These are phyloP conservation scores for Trichosphaerium sp. DNA, from an alignment of 78 protist genomes.

Conservation along the genomic window DNA sequence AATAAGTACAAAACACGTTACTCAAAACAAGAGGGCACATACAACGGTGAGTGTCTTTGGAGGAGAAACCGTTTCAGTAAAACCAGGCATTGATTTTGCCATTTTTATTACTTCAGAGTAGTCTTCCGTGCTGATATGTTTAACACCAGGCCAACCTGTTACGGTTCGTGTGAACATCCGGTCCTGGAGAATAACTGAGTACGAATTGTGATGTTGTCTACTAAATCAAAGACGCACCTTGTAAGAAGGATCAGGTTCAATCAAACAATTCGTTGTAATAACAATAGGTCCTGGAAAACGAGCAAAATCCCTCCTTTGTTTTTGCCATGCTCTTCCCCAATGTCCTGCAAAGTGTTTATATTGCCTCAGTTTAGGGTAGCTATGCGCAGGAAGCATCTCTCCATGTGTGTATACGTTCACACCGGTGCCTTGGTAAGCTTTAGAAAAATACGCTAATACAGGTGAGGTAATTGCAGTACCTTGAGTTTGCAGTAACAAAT, in stretches of 20 bases:
- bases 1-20: not conserved
- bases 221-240: not conserved
- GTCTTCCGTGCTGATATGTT: slow-evolving; percentile 3
- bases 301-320: slow-evolving; percentile 54
- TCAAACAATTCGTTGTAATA: slow-evolving; percentile 79
- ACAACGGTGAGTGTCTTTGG: slow-evolving; percentile 10
- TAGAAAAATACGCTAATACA: too few relatives aligned
- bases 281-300: slow-evolving; percentile 69
- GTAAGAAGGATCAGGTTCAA: slow-evolving; percentile 6
- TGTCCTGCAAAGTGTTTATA: slow-evolving; percentile 35
- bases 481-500: slow-evolving; percentile 37
- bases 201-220: not conserved
- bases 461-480: too few relatives aligned
- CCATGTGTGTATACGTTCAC: slow-evolving; percentile 84
- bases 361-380: slow-evolving; percentile 67
- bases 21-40: slow-evolving; percentile 10
- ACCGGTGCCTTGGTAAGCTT: too few relatives aligned
- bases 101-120: not conserved
- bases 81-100: slow-evolving; percentile 23
- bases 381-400: slow-evolving; percentile 79
- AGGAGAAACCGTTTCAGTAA: not conserved
- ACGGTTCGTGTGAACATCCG: slow-evolving; percentile 50
- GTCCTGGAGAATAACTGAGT: not conserved
- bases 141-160: slow-evolving; percentile 36
- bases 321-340: slow-evolving; percentile 82